Base-by-base conservation (phyloP, 108 stramenopile species). In the Bacterosira constricta region DNA sequence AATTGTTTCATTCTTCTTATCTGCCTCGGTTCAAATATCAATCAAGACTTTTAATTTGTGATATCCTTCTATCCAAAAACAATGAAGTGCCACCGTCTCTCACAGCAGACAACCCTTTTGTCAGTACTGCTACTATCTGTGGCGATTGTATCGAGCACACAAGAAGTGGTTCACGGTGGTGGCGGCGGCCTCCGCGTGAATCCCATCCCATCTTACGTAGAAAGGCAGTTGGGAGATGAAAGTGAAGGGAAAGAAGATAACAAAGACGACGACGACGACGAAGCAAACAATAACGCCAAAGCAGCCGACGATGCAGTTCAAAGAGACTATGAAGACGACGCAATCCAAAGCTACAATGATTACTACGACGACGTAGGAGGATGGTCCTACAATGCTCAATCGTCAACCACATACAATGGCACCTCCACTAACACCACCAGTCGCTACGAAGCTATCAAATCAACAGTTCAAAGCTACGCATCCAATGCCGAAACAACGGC, bases 401-500 rank as follows among this genome's bases (percentile, higher is more conserved):
- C 6, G 3, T 15, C 44, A 18, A 18, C 44, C 17, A 18, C 15
- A 3, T 15, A 45, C 44, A 2, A 3, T 3, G 44, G 17, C 44
- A 8, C 5, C 3, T 15, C 3, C 3, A 18, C 3, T 18, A 18
- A 15, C 44, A 8, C 44, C 44, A 45, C 3, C 44, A 18, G 44
- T 3, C 17, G 44, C 5, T 3, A 3, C 6, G 44, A 6, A 3
- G 44, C 5, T 3, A 18, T 6, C 47, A 25, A 49, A 25, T 49
- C 47, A 6, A 49, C 6, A 2, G 47, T 20, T 25, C 21, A 13
- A 21, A 25, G 25, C 21, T 49, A 25, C 23, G 11, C 23, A 49
- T 49, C 47, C 47, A 53, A 29, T 3, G 72, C 72, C 9, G 49
- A 73, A 46, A 44, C 72, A 7, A 75, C 55, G 54, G 57, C 42